Percentiles rank a stretch among this genome's conserved stretches.
Conservation (phyloP, 1,139 yeast species). For the Nakaseomyces nivariensis region DNA sequence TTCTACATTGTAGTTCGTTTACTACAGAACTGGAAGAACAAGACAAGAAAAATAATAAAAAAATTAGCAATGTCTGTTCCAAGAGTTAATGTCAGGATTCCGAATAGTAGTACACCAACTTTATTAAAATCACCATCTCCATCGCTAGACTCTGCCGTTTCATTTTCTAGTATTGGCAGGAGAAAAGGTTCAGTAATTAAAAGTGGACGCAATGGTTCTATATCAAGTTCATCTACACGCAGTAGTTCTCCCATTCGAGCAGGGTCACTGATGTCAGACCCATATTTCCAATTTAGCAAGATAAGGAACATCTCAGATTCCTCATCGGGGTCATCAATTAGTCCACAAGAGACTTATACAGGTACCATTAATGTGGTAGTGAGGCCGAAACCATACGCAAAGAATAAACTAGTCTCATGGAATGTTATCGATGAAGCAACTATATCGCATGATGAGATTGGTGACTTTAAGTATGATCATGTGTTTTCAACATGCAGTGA, state of each 20-base stretch:
- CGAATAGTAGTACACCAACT: not conserved
- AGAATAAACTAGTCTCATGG: conserved; percentile 33
- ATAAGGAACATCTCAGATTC: conserved; percentile 5
- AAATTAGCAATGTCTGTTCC: not conserved
- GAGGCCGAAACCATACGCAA: conserved; percentile 29
- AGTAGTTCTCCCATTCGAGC: conserved; percentile 15
- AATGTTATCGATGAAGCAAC: conserved; percentile 33
- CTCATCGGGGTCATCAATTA: not conserved
- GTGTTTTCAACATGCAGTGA: conserved; percentile 50
- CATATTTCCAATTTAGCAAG: conserved; percentile 9
- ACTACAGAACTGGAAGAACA: too few species aligned
- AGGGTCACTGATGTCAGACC: conserved; percentile 10
- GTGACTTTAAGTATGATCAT: conserved; percentile 62
- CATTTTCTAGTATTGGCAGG: conserved; percentile 12
- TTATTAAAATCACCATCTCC: conserved; percentile 12
- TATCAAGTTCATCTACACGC: conserved; percentile 12
- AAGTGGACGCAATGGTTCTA: conserved; percentile 12
- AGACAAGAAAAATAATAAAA: too few species aligned
- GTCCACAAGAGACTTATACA: conserved; percentile 19
- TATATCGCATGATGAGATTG: conserved; percentile 43
- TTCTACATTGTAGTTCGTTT: too few species aligned
- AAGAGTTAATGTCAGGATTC: not conserved
- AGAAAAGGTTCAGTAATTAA: conserved; percentile 7
- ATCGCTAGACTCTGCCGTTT: conserved; percentile 11
- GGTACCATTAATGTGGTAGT: conserved; percentile 32